phyloP scores from a whole-genome alignment of 768 basidiomycete genomes.

The Lactifluus volemus region DNA sequence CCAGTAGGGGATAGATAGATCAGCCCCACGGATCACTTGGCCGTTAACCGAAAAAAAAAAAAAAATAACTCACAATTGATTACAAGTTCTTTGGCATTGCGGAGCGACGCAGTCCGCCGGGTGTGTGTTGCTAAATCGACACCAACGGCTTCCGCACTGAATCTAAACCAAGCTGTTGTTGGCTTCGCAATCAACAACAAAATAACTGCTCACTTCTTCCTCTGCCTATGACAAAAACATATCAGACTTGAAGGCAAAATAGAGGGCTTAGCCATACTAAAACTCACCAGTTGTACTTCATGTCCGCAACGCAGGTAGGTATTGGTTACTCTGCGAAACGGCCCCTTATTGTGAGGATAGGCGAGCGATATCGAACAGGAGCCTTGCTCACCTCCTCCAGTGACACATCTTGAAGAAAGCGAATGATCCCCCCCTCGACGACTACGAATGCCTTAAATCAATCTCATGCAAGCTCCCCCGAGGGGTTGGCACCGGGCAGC shows the following conservation, averaged over 20 bases:
- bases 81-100: constrained; percentile 21
- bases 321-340: constrained; percentile 48
- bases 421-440: neutral
- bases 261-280: neutral
- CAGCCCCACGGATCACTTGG: constrained; percentile 15
- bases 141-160: constrained; percentile 15
- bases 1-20: neutral
- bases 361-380: constrained; percentile 5
- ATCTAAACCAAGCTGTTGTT: constrained; percentile 12
- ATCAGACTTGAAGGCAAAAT: neutral
- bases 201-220: constrained; percentile 9
- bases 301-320: constrained; percentile 28
- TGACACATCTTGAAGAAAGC: constrained; percentile 46
- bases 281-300: constrained; percentile 14
- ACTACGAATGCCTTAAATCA: constrained; percentile 10
- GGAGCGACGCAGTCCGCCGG: constrained; percentile 10
- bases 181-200: neutral
- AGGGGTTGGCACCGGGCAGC: constrained; percentile 4
- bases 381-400: constrained; percentile 54
- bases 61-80: constrained; percentile 15
- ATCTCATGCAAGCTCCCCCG: constrained; percentile 5
- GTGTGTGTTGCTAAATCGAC: constrained; percentile 12
- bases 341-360: constrained; percentile 19
- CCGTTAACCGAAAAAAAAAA: constrained; percentile 1
- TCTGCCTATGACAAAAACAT: constrained; percentile 6